Conservation (phyloP, 768 basidiomycete genomes). For the Auricularia cornea region DNA sequence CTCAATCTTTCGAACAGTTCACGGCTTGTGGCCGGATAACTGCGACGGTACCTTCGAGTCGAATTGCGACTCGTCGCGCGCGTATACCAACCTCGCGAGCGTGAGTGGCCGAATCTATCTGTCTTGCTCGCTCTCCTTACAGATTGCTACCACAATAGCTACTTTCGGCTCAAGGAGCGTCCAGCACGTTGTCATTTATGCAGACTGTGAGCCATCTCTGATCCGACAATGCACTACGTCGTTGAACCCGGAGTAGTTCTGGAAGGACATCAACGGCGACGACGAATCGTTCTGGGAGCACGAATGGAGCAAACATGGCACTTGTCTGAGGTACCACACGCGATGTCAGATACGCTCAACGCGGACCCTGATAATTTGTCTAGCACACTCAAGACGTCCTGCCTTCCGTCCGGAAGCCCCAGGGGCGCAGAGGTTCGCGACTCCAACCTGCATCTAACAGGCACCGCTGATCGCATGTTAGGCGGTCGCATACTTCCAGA, state of each 20-base stretch:
- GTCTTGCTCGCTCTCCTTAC: not conserved
- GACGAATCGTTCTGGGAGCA: conserved; percentile 70
- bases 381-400: conserved; percentile 51
- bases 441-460: not conserved
- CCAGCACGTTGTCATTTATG: conserved; percentile 54
- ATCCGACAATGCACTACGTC: conserved; percentile 7
- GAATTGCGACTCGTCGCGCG: conserved; percentile 35
- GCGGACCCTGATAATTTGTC: not conserved
- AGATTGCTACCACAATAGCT: conserved; percentile 31
- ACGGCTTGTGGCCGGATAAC: conserved; percentile 23
- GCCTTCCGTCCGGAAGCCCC: conserved; percentile 51
- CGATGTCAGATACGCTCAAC: not conserved
- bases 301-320: conserved; percentile 67
- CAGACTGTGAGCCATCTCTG: conserved; percentile 12
- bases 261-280: conserved; percentile 52
- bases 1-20: not conserved
- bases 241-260: conserved; percentile 34
- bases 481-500: conserved; percentile 60
- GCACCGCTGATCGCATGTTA: conserved; percentile 16
- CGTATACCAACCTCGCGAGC: conserved; percentile 35
- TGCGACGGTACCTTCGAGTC: conserved; percentile 39
- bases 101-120: conserved; percentile 19
- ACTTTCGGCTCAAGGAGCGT: conserved; percentile 47
- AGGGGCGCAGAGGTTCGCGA: conserved; percentile 50
- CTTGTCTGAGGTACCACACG: conserved; percentile 34